Evolutionary conservation across 169 alveolate species (phyloP), one percentile per base, ranked within the genome.

Genomic region (Condylostoma magnum): DNA sequence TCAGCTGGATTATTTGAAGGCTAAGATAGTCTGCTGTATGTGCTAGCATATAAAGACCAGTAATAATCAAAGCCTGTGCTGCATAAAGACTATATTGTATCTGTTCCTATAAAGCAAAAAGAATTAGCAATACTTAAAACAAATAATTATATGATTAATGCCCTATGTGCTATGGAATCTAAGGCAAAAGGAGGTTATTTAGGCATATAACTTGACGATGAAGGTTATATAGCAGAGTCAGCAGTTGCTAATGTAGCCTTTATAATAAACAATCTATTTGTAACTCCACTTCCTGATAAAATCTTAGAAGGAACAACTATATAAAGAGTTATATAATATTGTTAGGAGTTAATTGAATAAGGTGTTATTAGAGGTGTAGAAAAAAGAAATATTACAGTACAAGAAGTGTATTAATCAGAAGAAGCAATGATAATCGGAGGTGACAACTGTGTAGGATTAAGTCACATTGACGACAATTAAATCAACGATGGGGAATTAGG

Each of bases 241-340:
- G 53, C 79, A 25, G 34, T 70, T 27, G 71, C 77, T 0, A 60
- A 68, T 37, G 28, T 48, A 12, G 77, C 71, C 12, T 6, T 70
- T 1, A n/a, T 70, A 33, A 15, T 68, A 2, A 55, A 38, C 15
- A 18, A 22, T 0, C 20, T 18, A 5, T 70, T 70, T 36, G 3
- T 3, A 12, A 70, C 76, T 4, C 79, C 79, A 20, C 12, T n/a
- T 0, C 46, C 37, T 33, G 76, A 70, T 33, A n/a, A 46, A 4
- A 36, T 70, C 18, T n/a, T 70, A 2, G 56, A 27, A 34, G 79
- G 79, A 31, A 70, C 79, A 4, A 70, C 79, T 3, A 10, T 56
- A 10, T 43, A 50, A 47, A 22, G 78, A 46, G 66, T 47, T 20
- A n/a, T 70, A 18, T 20, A 6, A 3, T 43, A 5, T 31, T 63